Base-by-base conservation (phyloP, 306 rosid species). In the Potentilla sterilis region DNA sequence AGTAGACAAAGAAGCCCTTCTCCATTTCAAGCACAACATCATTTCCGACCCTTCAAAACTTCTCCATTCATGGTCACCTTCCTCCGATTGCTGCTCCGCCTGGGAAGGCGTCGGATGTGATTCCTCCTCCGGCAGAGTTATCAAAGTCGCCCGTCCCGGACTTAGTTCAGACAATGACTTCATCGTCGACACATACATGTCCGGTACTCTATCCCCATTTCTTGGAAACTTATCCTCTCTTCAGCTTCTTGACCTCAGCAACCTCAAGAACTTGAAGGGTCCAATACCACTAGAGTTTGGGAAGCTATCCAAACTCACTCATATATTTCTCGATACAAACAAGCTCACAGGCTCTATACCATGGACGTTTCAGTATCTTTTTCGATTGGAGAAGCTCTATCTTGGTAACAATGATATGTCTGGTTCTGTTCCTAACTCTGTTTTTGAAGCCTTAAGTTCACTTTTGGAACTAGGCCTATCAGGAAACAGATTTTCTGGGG, bases 21-120 rank as follows among this genome's bases (percentile, higher is more conserved):
- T 88, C 9, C 55, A 88, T 6, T 88, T 88, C 86, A 90, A 88
- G 76, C 73, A 4, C 70, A 80, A 63, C 24, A 88, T 88, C 75
- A 67, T 10, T 41, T 82, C 81, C 7, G 91, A 88, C 85, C 91
- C 96, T 49, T 90, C 88, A 1, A 72, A 79, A 5, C 83, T 87
- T 0, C 70, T 88, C 1, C 70, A 41, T 64, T 85, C 92, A 10
- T 91, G 96, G 92, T 84, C 77, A 6, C 15, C 75, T 7, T 75
- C 90, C 78, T 72, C 93, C 5, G 83, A 91, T 37, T 91, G 93
- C 72, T 87, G 96, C 87, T 16, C 70, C 40, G 35, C 78, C 1
- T 91, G 93, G 96, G 86, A 85, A 69, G 93, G 93, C 44, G 34
- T 91, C 32, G 47, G 5, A 3, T 91, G 96, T 48, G 88, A 82